Evolutionary conservation across 2,329 filamentous ascomycete genomes (phyloP), one percentile per base, ranked within the genome.

Genomic region (Claviceps sp.): DNA sequence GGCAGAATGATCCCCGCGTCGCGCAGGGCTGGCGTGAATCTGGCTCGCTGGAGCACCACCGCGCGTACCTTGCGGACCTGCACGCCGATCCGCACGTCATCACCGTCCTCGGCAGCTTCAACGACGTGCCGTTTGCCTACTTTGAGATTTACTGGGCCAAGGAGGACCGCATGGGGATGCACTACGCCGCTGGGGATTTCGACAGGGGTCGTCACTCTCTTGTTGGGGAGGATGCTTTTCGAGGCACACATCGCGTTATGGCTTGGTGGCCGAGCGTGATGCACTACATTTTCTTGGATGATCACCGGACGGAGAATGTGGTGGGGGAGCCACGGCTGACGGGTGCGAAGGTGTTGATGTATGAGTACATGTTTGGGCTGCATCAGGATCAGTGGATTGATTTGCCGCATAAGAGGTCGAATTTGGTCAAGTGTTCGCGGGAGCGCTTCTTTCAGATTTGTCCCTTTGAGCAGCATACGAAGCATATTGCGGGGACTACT

Each of bases 1-100:
- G 85, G 85, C 85, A 88, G 66, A 89, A 89, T 62, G 85, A 88
- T 62, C 85, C 85, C 39, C 82, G 85, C 52, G 85, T 89, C 45
- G 82, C 83, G 22, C 75, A 79, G 59, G 84, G 83, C 4, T 89
- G 85, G 85, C 85, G 86, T 60, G 82, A 87, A 69, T 85, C 82
- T 1, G 85, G 85, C 40, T 82, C 82, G 1, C 67, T 86, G 50
- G 75, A 78, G 56, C 88, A 89, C 64, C 74, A 88, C 45, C 72
- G 76, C 36, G 75, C 75, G 54, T 50, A 50, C 36, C 49, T 50
- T 4, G 7, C 11, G 22, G 22, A 3, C 6, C 71, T 83, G 53
- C 78, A 86, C 59, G 76, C 78, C 38, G 85, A 88, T 62, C 79
- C 82, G 20, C 85, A 88, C 62, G 75, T 80, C 52, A 69, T 88